Evolutionary conservation across 306 rosid genomes (phyloP).

Genomic region (Cucumis cinereus): DNA sequence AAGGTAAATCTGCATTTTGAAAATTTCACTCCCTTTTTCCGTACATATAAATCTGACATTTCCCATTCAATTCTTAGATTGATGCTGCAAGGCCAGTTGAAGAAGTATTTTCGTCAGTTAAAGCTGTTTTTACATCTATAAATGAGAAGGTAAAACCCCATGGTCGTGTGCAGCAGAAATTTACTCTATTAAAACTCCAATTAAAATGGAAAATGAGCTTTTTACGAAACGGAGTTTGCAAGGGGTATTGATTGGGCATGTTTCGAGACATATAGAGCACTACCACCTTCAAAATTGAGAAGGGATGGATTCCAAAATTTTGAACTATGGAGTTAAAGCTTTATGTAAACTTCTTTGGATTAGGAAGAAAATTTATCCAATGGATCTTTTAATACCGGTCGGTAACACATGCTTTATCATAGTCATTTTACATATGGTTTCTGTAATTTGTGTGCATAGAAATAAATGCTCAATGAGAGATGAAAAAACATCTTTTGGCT

Average conservation of each 20-base stretch:
- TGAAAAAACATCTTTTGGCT: background rate
- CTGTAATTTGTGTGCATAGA: background rate
- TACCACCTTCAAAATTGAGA: background rate
- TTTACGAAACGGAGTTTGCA: slow-evolving; percentile 3
- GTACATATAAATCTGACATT: slow-evolving; percentile 1
- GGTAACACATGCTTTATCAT: background rate
- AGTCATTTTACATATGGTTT: background rate
- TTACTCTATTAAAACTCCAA: slow-evolving; percentile 2
- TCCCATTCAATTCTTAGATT: slow-evolving; percentile 35
- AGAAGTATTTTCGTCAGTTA: slow-evolving; percentile 74
- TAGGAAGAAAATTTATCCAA: background rate
- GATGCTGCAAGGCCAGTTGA: slow-evolving; percentile 74
- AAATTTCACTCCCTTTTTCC: background rate
- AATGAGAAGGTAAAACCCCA: slow-evolving; percentile 67
- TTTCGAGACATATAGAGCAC: background rate
- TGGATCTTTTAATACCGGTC: background rate
- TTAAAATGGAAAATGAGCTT: slow-evolving; percentile 10
- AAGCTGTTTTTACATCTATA: slow-evolving; percentile 55
- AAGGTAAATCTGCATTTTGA: slow-evolving; percentile 38
- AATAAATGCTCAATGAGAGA: background rate
- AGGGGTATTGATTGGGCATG: background rate
- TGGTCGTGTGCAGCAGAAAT: slow-evolving; percentile 11
- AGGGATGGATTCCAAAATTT: background rate
- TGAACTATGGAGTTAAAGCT: background rate
- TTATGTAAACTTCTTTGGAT: background rate